These are phyloP conservation scores for Xylariomycetidae sp. DNA, from an alignment of 2,329 filamentous ascomycete genomes.

Conservation along the genomic window DNA sequence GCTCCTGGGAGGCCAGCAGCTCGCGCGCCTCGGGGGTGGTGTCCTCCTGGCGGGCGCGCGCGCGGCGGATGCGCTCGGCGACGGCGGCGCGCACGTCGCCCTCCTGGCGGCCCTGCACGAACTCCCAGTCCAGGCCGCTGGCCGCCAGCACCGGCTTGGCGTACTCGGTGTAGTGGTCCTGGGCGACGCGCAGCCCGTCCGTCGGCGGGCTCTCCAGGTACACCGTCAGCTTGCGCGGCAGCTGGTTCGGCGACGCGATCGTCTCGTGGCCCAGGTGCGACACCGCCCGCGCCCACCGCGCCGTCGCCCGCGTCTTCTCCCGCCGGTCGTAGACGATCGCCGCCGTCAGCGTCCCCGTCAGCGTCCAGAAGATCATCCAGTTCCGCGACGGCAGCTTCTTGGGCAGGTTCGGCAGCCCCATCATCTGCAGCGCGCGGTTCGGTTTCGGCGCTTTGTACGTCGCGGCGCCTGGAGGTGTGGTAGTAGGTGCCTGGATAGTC, in stretches of 20 bases:
- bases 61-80: slow-evolving; percentile 77
- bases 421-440: slow-evolving; percentile 71
- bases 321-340: slow-evolving; percentile 88
- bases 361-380: slow-evolving; percentile 89
- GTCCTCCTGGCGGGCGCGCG: slow-evolving; percentile 49
- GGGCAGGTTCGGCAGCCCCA: slow-evolving; percentile 80
- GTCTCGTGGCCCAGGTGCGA: slow-evolving; percentile 76
- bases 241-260: slow-evolving; percentile 58
- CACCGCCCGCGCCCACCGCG: slow-evolving; percentile 81
- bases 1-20: too few relatives aligned
- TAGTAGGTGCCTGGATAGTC: slow-evolving; percentile 10
- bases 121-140: slow-evolving; percentile 91
- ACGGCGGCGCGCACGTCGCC: slow-evolving; percentile 86
- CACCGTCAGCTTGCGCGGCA: slow-evolving; percentile 80
- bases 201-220: slow-evolving; percentile 82
- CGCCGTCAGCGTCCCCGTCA: slow-evolving; percentile 70
- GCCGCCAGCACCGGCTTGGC: slow-evolving; percentile 88
- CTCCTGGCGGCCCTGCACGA: slow-evolving; percentile 84
- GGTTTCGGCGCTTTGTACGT: slow-evolving; percentile 40
- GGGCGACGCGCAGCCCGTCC: slow-evolving; percentile 75
- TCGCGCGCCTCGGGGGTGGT: slow-evolving; percentile 10
- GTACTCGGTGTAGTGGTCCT: slow-evolving; percentile 94
- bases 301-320: slow-evolving; percentile 77
- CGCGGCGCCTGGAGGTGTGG: slow-evolving; percentile 23
- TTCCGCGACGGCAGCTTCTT: slow-evolving; percentile 87